These are phyloP conservation scores for Cladosporium phlei DNA, from an alignment of 2,329 filamentous ascomycete species.

Conservation along the genomic window DNA sequence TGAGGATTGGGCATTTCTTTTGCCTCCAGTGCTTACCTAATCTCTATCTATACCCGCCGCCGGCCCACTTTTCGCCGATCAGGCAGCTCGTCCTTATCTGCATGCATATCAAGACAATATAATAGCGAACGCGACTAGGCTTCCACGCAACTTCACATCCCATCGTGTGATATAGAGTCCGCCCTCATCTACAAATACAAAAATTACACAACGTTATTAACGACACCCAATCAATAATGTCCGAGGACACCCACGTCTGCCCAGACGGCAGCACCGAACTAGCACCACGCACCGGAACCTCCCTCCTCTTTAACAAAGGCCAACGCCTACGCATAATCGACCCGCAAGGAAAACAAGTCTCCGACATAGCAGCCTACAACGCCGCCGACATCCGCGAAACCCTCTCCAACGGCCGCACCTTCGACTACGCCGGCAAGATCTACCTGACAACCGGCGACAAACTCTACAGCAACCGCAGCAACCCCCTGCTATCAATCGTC, in stretches of 20 bases:
- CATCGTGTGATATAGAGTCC: too few relatives aligned
- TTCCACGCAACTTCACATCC: too few relatives aligned
- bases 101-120: too few relatives aligned
- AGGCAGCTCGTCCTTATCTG: too few relatives aligned
- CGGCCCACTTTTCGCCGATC: too few relatives aligned
- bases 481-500: slow-evolving; percentile 18
- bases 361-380: slow-evolving; percentile 21
- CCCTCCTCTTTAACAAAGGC: slow-evolving; percentile 20
- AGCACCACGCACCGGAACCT: slow-evolving; percentile 18
- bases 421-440: slow-evolving; percentile 22
- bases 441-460: slow-evolving; percentile 20
- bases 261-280: slow-evolving; percentile 13
- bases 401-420: slow-evolving; percentile 21
- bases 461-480: slow-evolving; percentile 22
- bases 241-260: not conserved
- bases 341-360: slow-evolving; percentile 21
- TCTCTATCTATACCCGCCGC: too few relatives aligned
- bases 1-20: too few relatives aligned
- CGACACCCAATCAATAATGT: not conserved
- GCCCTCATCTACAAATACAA: too few relatives aligned
- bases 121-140: too few relatives aligned
- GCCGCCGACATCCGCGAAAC: slow-evolving; percentile 19
- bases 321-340: slow-evolving; percentile 22
- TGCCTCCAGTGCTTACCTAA: too few relatives aligned
- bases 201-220: not conserved